Evolutionary conservation across 805 yeast species (phyloP).

Genomic region (Wickerhamomyces xylosicus): DNA sequence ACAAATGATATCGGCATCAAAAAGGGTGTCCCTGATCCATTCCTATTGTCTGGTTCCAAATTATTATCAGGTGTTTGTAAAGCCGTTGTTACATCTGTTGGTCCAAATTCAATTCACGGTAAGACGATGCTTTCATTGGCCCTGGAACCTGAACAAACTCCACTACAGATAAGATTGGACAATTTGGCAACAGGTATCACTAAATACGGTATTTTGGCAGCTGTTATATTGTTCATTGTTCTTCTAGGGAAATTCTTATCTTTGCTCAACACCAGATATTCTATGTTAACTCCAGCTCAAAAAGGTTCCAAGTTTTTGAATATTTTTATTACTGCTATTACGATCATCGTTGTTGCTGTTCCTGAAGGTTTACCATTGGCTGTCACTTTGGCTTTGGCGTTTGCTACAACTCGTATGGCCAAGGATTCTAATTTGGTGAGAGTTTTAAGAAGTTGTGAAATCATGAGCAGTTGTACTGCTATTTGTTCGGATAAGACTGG

Average conservation of each 20-base stretch:
- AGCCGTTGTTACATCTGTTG: constrained; percentile 85
- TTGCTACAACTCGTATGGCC: constrained; percentile 97
- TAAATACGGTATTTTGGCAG: constrained; percentile 85
- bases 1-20: constrained; percentile 26
- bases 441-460: constrained; percentile 87
- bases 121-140: constrained; percentile 76
- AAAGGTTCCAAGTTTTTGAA: constrained; percentile 81
- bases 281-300: constrained; percentile 44
- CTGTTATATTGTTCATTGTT: constrained; percentile 69
- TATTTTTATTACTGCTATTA: constrained; percentile 82
- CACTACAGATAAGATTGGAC: constrained; percentile 75
- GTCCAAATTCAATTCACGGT: constrained; percentile 83
- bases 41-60: constrained; percentile 86
- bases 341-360: constrained; percentile 95
- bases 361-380: constrained; percentile 99
- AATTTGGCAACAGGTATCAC: constrained; percentile 87
- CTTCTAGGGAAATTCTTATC: constrained; percentile 68
- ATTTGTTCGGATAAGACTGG: constrained; percentile 97
- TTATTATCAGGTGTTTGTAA: constrained; percentile 78
- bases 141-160: constrained; percentile 75
- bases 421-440: constrained; percentile 94
- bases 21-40: constrained; percentile 55
- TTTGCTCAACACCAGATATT: constrained; percentile 41
- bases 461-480: constrained; percentile 98
- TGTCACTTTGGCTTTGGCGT: constrained; percentile 91